phyloP scores from a whole-genome alignment of 169 alveolate genomes.

The Plasmodium vivax region DNA sequence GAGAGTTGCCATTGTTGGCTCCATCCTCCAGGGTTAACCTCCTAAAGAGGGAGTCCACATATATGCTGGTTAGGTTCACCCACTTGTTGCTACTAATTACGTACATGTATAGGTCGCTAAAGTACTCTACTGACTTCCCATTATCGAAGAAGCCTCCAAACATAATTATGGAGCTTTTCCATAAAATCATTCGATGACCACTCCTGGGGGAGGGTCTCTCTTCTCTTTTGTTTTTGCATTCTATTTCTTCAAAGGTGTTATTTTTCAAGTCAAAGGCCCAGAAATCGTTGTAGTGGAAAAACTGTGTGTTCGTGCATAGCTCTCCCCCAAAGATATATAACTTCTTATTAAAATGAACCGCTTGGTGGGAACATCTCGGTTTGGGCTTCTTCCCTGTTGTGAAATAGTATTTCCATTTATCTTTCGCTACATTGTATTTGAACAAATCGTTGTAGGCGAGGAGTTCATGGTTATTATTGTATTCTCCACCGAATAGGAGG shows the following conservation, averaged over 20 bases:
- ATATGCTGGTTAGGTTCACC: conserved; percentile 74
- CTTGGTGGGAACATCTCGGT: conserved; percentile 93
- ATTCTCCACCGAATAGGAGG: conserved; percentile 92
- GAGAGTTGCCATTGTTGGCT: background rate
- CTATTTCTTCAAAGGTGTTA: conserved; percentile 86
- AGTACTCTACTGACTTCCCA: conserved; percentile 86
- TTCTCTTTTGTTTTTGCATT: conserved; percentile 80
- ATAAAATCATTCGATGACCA: conserved; percentile 93
- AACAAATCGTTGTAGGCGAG: conserved; percentile 87
- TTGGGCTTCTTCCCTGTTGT: conserved; percentile 84
- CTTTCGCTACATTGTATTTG: conserved; percentile 85
- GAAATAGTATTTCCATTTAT: conserved; percentile 88
- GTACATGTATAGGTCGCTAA: conserved; percentile 88
- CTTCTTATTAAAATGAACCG: conserved; percentile 86
- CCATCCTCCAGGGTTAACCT: conserved; percentile 74
- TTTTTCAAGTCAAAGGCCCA: conserved; percentile 85
- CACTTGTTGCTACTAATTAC: conserved; percentile 76
- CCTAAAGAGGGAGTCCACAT: conserved; percentile 77
- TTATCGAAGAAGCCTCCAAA: conserved; percentile 94
- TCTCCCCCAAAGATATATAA: conserved; percentile 93
- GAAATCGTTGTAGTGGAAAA: conserved; percentile 91
- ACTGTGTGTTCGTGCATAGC: conserved; percentile 88
- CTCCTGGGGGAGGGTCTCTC: conserved; percentile 90
- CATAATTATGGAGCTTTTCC: conserved; percentile 89
- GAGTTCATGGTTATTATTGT: conserved; percentile 87